Conservation (phyloP, 2,329 filamentous ascomycete species). For the Neofusicoccum cordaticola region DNA sequence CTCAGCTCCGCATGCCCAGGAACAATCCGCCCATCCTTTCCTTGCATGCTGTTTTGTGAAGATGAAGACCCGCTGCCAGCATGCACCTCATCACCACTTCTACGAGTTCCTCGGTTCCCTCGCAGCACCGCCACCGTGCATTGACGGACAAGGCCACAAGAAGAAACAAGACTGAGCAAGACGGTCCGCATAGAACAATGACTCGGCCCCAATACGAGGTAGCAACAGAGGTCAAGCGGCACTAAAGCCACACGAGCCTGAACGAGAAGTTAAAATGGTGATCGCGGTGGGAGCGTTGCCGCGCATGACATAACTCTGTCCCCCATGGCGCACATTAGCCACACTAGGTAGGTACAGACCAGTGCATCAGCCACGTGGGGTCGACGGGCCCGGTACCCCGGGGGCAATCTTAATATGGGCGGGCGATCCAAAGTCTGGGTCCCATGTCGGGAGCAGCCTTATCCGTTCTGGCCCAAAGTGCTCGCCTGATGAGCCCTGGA, state of each 20-base stretch:
- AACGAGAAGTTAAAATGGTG: not conserved
- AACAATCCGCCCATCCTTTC: not conserved
- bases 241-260: conserved; percentile 11
- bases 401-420: conserved; percentile 10
- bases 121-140: not conserved
- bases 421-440: not conserved
- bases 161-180: not conserved
- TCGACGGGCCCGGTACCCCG: not conserved
- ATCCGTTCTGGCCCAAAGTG: not conserved
- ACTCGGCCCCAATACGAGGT: not conserved
- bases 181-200: not conserved
- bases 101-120: not conserved
- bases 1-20: not conserved
- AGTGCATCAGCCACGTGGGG: conserved; percentile 11
- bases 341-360: not conserved
- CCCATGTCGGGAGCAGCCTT: not conserved
- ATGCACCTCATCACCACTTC: not conserved
- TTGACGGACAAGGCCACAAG: not conserved
- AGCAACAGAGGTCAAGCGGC: not conserved
- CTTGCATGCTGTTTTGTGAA: not conserved
- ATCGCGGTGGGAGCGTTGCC: not conserved
- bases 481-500: not conserved
- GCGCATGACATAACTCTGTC: not conserved
- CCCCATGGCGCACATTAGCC: not conserved
- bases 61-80: conserved; percentile 1